Conservation (phyloP, 257 asterid genomes). For the Asclepias syriaca region DNA sequence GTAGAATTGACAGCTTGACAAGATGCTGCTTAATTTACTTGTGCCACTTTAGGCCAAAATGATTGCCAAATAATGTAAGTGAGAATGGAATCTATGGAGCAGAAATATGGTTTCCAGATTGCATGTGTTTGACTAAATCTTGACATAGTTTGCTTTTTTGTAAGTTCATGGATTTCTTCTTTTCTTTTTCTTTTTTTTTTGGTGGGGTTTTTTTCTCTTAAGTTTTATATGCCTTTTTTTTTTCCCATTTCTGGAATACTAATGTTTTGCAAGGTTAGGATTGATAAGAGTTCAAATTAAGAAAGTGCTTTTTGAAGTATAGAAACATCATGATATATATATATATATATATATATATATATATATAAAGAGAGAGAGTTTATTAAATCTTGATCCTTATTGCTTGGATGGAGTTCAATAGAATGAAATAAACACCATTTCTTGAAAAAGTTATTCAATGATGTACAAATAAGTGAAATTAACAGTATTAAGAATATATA, state of each 20-base stretch:
- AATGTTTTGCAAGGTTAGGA: background rate
- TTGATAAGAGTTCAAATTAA: background rate
- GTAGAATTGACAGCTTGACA: slow-evolving; percentile 28
- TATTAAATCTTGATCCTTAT: no score
- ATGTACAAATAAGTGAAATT: background rate
- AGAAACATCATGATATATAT: background rate
- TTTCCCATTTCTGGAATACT: no score
- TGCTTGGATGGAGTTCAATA: no score
- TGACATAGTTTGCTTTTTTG: background rate
- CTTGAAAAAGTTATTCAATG: background rate
- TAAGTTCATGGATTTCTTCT: background rate
- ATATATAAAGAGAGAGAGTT: no score
- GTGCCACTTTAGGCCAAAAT: slow-evolving; percentile 12
- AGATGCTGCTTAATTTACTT: slow-evolving; percentile 12
- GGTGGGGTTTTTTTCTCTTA: no score
- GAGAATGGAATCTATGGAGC: slow-evolving; percentile 18
- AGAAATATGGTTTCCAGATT: slow-evolving; percentile 22
- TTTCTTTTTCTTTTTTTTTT: background rate
- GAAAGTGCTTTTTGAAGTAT: background rate
- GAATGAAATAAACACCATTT: no score
- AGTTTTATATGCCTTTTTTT: no score
- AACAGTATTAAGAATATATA: background rate
- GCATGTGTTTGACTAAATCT: slow-evolving; percentile 21
- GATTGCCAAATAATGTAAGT: slow-evolving; percentile 22
- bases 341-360: no score